Percentiles rank a stretch among this genome's conserved stretches.
Evolutionary conservation across 78 protist genomes (phyloP).

Genomic region (Guillardia theta): DNA sequence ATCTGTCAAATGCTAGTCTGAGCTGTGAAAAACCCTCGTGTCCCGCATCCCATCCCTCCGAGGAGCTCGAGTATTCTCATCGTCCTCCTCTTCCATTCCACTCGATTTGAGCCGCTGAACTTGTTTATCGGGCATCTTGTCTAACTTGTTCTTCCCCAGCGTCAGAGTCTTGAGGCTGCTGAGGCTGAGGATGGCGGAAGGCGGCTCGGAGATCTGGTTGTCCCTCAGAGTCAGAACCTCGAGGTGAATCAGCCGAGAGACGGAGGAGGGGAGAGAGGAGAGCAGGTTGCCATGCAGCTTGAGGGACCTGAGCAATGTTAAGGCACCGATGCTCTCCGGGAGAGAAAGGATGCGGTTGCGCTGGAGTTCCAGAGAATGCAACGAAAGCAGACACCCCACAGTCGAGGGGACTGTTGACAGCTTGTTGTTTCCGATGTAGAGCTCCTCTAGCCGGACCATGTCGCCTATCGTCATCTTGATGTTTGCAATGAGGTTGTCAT

Average conservation of each 20-base stretch:
- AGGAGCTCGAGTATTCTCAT: too few relatives aligned
- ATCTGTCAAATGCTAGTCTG: too few relatives aligned
- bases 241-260: not conserved
- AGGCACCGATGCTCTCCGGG: not conserved
- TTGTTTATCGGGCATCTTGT: not conserved
- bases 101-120: too few relatives aligned
- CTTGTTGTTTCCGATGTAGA: not conserved
- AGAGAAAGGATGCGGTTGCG: not conserved
- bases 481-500: not conserved
- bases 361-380: not conserved
- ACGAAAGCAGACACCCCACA: not conserved
- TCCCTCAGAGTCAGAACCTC: not conserved
- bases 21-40: too few relatives aligned
- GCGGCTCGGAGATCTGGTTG: not conserved
- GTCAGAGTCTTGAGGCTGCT: not conserved
- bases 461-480: not conserved
- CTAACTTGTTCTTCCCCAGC: not conserved
- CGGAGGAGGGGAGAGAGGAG: not conserved
- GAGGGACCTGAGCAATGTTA: not conserved
- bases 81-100: too few relatives aligned
- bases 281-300: not conserved
- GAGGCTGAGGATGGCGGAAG: not conserved
- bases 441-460: not conserved
- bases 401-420: not conserved
- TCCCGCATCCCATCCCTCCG: too few relatives aligned